phyloP scores from a whole-genome alignment of 2,329 filamentous ascomycete genomes.

The Talaromyces islandicus region DNA sequence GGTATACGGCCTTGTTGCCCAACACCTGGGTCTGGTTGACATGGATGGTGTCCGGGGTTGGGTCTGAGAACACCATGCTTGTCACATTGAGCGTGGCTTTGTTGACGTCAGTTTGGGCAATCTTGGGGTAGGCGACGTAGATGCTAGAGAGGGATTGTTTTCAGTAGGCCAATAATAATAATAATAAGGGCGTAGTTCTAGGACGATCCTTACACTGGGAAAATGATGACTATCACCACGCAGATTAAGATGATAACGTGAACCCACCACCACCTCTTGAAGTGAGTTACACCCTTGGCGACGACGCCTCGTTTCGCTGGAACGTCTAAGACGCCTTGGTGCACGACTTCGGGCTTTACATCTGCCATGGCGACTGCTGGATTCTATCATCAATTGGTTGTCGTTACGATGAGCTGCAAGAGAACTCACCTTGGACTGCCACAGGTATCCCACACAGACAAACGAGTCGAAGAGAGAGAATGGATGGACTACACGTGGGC shows the following conservation, averaged over 20 bases:
- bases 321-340: not conserved
- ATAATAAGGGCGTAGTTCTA: too few relatives aligned
- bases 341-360: conserved; percentile 14
- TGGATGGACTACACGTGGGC: not conserved
- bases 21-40: conserved; percentile 46
- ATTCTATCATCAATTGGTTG: not conserved
- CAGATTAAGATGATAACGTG: conserved; percentile 45
- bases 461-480: not conserved
- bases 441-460: not conserved
- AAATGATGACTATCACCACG: conserved; percentile 46
- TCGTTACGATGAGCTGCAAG: not conserved
- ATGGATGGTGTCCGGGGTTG: conserved; percentile 43
- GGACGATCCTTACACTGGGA: conserved; percentile 47
- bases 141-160: conserved; percentile 37
- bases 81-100: conserved; percentile 46
- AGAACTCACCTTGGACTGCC: not conserved
- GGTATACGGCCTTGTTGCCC: conserved; percentile 44
- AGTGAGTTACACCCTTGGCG: conserved; percentile 25
- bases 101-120: conserved; percentile 51
- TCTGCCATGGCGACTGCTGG: not conserved
- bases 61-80: conserved; percentile 46
- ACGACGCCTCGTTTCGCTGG: conserved; percentile 20
- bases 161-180: not conserved
- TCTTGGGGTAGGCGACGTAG: conserved; percentile 54
- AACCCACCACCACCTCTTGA: conserved; percentile 49